Conservation (phyloP, 2,329 filamentous ascomycete species). For the Aspergillus jensenii region DNA sequence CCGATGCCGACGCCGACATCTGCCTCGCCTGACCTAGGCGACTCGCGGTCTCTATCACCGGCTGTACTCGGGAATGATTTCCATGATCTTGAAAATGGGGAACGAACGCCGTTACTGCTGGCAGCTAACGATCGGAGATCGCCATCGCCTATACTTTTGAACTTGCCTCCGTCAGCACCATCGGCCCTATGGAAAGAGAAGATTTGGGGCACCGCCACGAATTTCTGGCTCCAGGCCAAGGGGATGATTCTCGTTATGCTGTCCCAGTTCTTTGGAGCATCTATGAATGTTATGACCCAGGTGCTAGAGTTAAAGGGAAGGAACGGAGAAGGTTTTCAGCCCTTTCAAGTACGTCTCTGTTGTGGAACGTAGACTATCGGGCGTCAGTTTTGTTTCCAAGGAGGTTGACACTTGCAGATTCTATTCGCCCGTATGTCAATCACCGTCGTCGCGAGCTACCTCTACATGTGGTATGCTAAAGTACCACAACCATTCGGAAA, state of each 20-base stretch:
- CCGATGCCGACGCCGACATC: neutral
- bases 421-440: conserved; percentile 77
- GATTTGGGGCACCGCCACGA: conserved; percentile 17
- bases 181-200: conserved; percentile 23
- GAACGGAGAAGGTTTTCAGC: conserved; percentile 70
- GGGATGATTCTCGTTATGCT: conserved; percentile 71
- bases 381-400: neutral
- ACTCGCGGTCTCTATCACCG: neutral
- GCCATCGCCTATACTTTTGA: neutral
- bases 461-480: conserved; percentile 71
- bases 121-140: neutral
- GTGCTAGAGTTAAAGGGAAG: conserved; percentile 68
- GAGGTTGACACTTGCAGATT: conserved; percentile 47
- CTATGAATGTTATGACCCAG: conserved; percentile 82
- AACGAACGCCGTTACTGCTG: conserved; percentile 4
- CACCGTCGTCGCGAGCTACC: conserved; percentile 64
- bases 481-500: conserved; percentile 70
- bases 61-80: neutral
- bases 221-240: conserved; percentile 64
- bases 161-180: conserved; percentile 12
- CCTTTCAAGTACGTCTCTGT: conserved; percentile 60
- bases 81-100: conserved; percentile 6
- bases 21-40: neutral
- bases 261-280: conserved; percentile 75
- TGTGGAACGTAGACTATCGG: neutral